These are phyloP conservation scores for Mycena amicta DNA, from an alignment of 768 basidiomycete species.

Conservation along the genomic window DNA sequence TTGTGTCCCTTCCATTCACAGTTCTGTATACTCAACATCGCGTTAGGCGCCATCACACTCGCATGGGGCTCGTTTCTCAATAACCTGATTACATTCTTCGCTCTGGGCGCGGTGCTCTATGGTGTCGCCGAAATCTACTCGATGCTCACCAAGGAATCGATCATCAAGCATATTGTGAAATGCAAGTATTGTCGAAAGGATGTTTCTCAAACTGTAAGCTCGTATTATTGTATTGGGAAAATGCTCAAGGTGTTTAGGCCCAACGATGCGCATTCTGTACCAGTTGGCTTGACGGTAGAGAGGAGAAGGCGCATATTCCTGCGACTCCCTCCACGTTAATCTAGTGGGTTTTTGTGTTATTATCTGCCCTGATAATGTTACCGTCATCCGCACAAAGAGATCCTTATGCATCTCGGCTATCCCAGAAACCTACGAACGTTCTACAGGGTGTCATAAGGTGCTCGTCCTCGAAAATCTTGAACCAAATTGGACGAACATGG, in stretches of 20 bases:
- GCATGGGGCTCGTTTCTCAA: slow-evolving; percentile 43
- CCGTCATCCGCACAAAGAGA: too few relatives aligned
- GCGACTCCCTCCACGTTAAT: not conserved
- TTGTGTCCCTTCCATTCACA: slow-evolving; percentile 25
- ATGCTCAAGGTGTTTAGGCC: slow-evolving; percentile 28
- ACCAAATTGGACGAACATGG: too few relatives aligned
- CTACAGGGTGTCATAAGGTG: too few relatives aligned
- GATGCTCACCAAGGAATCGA: slow-evolving; percentile 38
- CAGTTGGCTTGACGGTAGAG: slow-evolving; percentile 45
- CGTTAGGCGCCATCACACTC: slow-evolving; percentile 41
- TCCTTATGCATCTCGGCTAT: too few relatives aligned
- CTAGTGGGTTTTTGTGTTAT: too few relatives aligned
- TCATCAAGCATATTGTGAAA: slow-evolving; percentile 42
- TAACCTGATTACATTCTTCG: slow-evolving; percentile 40
- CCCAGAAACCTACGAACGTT: too few relatives aligned
- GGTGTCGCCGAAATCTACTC: slow-evolving; percentile 40
- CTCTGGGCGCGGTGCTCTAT: slow-evolving; percentile 42
- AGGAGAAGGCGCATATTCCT: slow-evolving; percentile 31
- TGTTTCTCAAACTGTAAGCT: slow-evolving; percentile 41
- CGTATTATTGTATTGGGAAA: not conserved
- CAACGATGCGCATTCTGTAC: slow-evolving; percentile 44
- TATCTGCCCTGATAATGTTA: too few relatives aligned
- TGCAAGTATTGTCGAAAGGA: slow-evolving; percentile 48
- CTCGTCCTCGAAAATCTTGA: too few relatives aligned
- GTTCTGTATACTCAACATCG: too few relatives aligned